A percentile compares a stretch with the other conserved stretches of the same genome.
Conservation (phyloP, 1,139 yeast species). For the Sugiyamaella paludigena region DNA sequence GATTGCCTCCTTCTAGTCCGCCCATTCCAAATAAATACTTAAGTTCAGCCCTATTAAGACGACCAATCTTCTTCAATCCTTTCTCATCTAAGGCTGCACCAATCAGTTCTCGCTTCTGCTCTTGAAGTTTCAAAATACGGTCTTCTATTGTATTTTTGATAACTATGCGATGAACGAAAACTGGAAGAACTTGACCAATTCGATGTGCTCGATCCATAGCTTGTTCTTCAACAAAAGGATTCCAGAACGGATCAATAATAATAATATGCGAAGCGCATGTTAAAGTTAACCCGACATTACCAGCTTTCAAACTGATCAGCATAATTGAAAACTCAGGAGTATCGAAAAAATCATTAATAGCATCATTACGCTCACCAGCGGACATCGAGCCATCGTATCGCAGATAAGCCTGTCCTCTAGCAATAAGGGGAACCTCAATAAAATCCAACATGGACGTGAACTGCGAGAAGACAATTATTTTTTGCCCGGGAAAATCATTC, state of each 20-base stretch:
- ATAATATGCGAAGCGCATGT: constrained; percentile 93
- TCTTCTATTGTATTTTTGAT: constrained; percentile 75
- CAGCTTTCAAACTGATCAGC: constrained; percentile 80
- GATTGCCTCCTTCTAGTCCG: constrained; percentile 13
- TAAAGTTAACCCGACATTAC: constrained; percentile 87
- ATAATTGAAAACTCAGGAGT: constrained; percentile 52
- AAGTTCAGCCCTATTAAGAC: constrained; percentile 67
- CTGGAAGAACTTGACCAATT: constrained; percentile 80
- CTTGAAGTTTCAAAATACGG: constrained; percentile 75
- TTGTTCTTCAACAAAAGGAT: constrained; percentile 93
- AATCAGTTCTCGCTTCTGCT: constrained; percentile 68
- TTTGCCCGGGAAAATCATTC: constrained; percentile 50
- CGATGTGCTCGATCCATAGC: constrained; percentile 95
- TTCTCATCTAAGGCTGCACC: constrained; percentile 79
- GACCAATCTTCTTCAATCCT: constrained; percentile 62
- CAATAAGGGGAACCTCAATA: constrained; percentile 54
- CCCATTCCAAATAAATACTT: constrained; percentile 77
- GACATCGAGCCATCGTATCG: constrained; percentile 84
- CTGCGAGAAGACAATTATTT: constrained; percentile 78
- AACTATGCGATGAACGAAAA: constrained; percentile 67
- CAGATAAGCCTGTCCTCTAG: constrained; percentile 49
- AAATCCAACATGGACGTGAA: constrained; percentile 78
- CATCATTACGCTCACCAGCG: constrained; percentile 58
- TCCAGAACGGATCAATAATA: constrained; percentile 93
- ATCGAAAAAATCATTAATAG: constrained; percentile 63